Conservation (phyloP, 2,329 filamentous ascomycete species). For the Fusarium equiseti region DNA sequence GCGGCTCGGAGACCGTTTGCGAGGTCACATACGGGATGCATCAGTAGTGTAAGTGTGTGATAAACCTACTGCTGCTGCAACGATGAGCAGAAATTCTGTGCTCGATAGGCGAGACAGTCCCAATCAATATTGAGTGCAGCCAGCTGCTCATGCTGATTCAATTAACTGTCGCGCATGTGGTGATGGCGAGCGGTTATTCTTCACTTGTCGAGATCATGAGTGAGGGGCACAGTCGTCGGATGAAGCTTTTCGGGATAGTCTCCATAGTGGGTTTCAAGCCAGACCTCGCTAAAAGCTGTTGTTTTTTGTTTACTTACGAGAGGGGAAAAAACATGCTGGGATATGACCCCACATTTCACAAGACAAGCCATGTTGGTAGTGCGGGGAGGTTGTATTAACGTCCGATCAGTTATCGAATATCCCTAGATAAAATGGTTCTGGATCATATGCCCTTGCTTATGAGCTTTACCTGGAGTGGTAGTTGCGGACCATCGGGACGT, state of each 20-base stretch:
- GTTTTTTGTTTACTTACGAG: constrained; percentile 24
- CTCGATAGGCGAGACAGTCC: neutral
- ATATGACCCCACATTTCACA: constrained; percentile 23
- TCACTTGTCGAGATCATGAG: no score
- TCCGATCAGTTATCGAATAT: neutral
- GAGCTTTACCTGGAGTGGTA: constrained; percentile 24
- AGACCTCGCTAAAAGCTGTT: constrained; percentile 16
- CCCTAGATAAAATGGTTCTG: constrained; percentile 2
- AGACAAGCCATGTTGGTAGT: constrained; percentile 29
- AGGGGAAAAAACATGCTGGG: constrained; percentile 2
- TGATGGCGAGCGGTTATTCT: neutral
- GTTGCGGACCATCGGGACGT: constrained; percentile 27
- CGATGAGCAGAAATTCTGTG: neutral
- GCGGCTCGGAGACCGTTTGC: constrained; percentile 13
- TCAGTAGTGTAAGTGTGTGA: constrained; percentile 2
- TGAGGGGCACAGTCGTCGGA: neutral
- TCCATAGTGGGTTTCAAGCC: constrained; percentile 18
- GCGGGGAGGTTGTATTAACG: constrained; percentile 23
- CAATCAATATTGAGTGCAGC: constrained; percentile 1
- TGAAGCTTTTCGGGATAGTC: constrained; percentile 30
- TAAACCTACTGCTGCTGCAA: neutral
- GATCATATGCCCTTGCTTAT: constrained; percentile 16
- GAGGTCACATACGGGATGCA: neutral
- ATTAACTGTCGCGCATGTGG: neutral
- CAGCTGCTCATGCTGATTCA: neutral